These are phyloP conservation scores for Macrophomina tecta DNA, from an alignment of 2,329 filamentous ascomycete genomes.

Conservation along the genomic window DNA sequence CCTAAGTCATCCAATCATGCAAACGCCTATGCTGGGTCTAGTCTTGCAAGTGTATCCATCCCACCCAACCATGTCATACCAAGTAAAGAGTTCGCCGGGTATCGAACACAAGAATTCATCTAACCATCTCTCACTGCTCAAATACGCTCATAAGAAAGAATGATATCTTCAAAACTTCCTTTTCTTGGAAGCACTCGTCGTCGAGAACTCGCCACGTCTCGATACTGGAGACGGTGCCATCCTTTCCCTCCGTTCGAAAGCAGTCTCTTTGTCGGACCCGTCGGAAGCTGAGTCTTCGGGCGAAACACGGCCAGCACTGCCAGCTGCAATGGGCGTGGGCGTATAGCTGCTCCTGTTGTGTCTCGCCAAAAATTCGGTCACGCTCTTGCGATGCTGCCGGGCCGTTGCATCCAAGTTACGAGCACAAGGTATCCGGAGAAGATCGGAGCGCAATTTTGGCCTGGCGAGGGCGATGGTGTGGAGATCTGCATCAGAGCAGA, in stretches of 20 bases:
- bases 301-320: neutral
- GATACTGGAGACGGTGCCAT: neutral
- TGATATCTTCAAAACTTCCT: neutral
- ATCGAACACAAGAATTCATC: neutral
- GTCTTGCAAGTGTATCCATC: no score
- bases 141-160: neutral
- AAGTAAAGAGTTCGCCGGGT: neutral
- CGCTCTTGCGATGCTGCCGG: neutral
- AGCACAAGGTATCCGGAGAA: neutral
- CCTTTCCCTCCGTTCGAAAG: neutral
- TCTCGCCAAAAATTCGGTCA: neutral
- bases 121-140: neutral
- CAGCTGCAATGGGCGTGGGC: neutral
- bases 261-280: neutral
- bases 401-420: neutral
- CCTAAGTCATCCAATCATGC: no score
- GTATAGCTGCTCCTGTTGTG: neutral
- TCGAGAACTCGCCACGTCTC: neutral
- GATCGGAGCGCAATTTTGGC: neutral
- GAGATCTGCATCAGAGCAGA: constrained; percentile 4
- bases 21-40: no score
- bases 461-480: neutral
- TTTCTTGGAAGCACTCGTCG: neutral
- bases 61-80: no score
- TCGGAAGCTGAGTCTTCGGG: neutral